These are phyloP conservation scores for Fusarium solani-melongenae DNA, from an alignment of 2,329 filamentous ascomycete species.

Conservation along the genomic window DNA sequence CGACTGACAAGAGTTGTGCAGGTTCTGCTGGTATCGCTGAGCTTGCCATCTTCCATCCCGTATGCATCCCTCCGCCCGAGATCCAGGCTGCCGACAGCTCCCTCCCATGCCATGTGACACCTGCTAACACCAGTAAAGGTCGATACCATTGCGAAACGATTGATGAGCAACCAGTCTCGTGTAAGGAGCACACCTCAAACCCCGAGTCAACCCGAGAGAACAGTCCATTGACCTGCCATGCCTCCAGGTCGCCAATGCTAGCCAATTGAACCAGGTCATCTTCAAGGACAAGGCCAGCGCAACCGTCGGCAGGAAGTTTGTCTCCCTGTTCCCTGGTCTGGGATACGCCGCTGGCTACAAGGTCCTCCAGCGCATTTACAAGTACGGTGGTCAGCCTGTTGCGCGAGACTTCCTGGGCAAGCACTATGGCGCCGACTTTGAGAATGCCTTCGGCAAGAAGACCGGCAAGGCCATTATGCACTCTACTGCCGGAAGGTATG, in stretches of 20 bases:
- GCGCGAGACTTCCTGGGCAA: constrained; percentile 87
- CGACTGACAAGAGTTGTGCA: constrained; percentile 52
- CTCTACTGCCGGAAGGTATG: constrained; percentile 89
- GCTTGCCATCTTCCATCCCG: constrained; percentile 91
- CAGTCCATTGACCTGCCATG: constrained; percentile 25
- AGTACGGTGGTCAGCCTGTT: constrained; percentile 97
- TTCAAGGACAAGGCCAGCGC: constrained; percentile 90
- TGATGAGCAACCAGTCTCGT: constrained; percentile 94
- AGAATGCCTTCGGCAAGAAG: constrained; percentile 91
- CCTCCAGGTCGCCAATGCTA: constrained; percentile 47
- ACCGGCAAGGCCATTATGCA: constrained; percentile 99
- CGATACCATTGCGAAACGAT: constrained; percentile 97
- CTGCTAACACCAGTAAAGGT: constrained; percentile 65
- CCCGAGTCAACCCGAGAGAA: constrained; percentile 10
- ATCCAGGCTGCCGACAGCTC: constrained; percentile 6
- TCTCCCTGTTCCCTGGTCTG: constrained; percentile 95
- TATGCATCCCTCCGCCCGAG: constrained; percentile 54
- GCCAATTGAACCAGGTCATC: constrained; percentile 87
- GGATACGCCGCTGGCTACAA: constrained; percentile 99
- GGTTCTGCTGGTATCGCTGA: constrained; percentile 94
- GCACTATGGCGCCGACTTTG: constrained; percentile 86
- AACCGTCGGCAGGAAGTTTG: constrained; percentile 79
- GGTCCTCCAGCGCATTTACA: constrained; percentile 96
- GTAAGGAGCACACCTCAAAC: constrained; percentile 64
- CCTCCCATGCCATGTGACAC: constrained; percentile 9